These are phyloP conservation scores for Diplodia scrobiculata DNA, from an alignment of 2,329 filamentous ascomycete genomes.

Conservation along the genomic window DNA sequence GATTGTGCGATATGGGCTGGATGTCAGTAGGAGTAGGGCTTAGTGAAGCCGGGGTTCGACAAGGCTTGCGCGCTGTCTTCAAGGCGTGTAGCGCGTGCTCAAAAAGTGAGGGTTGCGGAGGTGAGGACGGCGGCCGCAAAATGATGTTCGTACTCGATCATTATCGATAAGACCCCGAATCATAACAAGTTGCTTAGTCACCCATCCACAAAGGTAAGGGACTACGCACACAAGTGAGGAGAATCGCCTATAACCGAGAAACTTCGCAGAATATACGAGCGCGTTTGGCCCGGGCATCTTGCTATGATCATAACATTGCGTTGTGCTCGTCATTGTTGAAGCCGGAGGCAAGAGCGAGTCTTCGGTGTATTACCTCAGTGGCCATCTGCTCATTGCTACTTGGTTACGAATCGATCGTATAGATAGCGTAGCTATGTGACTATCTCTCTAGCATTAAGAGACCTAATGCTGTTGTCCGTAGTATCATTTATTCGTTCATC, in stretches of 20 bases:
- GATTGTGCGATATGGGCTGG: neutral
- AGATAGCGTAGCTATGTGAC: neutral
- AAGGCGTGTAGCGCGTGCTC: neutral
- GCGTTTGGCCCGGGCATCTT: neutral
- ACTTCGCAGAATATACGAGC: neutral
- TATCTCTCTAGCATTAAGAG: neutral
- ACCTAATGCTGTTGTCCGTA: neutral
- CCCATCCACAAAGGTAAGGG: no score
- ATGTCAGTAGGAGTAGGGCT: neutral
- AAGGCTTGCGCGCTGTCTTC: neutral
- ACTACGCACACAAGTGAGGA: neutral
- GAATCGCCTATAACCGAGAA: neutral
- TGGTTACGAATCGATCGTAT: neutral
- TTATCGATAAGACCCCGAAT: constrained; percentile 14
- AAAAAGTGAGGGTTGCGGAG: constrained; percentile 7
- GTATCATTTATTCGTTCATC: neutral
- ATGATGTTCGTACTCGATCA: neutral
- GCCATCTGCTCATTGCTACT: neutral
- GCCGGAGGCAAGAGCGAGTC: neutral
- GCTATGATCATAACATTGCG: neutral
- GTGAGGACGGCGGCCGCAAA: constrained; percentile 12
- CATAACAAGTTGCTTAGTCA: constrained; percentile 1
- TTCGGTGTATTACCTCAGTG: neutral
- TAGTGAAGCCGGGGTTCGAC: neutral
- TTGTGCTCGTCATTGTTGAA: neutral